Conservation (phyloP, 768 basidiomycete species). For the Boletus tylopilopsis region DNA sequence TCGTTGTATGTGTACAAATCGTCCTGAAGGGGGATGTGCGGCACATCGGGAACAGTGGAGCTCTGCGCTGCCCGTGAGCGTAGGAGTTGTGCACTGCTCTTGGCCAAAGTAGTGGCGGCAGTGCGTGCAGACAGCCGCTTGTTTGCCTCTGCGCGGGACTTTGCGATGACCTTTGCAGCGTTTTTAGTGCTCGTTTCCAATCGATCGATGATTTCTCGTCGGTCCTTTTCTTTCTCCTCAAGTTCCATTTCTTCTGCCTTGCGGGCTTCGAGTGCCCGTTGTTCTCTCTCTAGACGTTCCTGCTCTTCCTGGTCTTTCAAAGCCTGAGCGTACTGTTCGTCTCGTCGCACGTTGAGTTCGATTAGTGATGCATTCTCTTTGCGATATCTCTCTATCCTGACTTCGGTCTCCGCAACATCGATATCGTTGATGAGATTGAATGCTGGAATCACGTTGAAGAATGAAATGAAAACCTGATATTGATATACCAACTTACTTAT, state of each 20-base stretch:
- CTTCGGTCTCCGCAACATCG: constrained; percentile 77
- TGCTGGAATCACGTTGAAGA: constrained; percentile 41
- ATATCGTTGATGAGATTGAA: constrained; percentile 95
- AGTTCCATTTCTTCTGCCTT: constrained; percentile 74
- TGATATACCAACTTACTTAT: constrained; percentile 50
- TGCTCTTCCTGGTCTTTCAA: constrained; percentile 78
- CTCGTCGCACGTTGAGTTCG: constrained; percentile 78
- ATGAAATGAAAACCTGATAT: not conserved
- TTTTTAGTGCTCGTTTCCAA: constrained; percentile 75
- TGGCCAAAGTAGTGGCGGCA: constrained; percentile 37
- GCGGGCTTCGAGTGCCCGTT: constrained; percentile 61
- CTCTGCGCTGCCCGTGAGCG: constrained; percentile 64
- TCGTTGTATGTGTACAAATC: constrained; percentile 75
- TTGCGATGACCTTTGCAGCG: constrained; percentile 66
- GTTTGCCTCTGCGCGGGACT: constrained; percentile 59
- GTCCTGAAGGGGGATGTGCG: constrained; percentile 77
- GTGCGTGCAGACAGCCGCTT: constrained; percentile 59
- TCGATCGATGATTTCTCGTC: constrained; percentile 73
- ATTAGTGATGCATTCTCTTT: constrained; percentile 80
- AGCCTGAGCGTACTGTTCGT: constrained; percentile 69
- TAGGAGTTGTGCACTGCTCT: constrained; percentile 46
- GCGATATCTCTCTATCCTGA: constrained; percentile 73
- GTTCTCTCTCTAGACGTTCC: constrained; percentile 68
- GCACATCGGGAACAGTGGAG: constrained; percentile 68
- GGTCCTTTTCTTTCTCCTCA: constrained; percentile 67